phyloP scores from a whole-genome alignment of 257 asterid genomes.

The Nicotiana tomentosiformis region DNA sequence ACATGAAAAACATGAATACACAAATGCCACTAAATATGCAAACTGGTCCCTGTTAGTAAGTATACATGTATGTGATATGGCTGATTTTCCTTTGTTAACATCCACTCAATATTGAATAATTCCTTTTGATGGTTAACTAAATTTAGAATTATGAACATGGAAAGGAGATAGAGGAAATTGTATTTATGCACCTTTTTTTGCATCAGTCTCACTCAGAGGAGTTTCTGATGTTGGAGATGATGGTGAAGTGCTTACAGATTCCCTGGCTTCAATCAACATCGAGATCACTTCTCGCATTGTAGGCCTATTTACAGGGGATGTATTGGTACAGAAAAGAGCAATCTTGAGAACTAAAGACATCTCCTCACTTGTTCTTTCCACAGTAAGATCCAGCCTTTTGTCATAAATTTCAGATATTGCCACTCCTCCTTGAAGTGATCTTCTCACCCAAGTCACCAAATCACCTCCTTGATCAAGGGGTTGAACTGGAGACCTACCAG shows the following conservation, averaged over 20 bases:
- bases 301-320: constrained; percentile 77
- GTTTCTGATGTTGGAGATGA: constrained; percentile 72
- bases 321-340: constrained; percentile 73
- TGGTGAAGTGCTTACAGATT: constrained; percentile 27
- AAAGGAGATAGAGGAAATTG: not conserved
- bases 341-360: constrained; percentile 76
- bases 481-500: constrained; percentile 82
- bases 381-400: constrained; percentile 50
- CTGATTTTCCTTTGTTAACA: not conserved
- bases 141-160: not conserved
- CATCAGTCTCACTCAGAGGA: constrained; percentile 43
- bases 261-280: constrained; percentile 66
- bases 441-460: constrained; percentile 65
- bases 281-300: constrained; percentile 75
- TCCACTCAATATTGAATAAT: not conserved
- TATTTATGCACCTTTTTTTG: constrained; percentile 22
- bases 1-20: not conserved
- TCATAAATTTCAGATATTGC: constrained; percentile 45
- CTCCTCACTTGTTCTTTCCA: constrained; percentile 48
- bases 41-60: not conserved
- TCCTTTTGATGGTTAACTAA: not conserved
- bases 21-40: not conserved
- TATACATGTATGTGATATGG: not conserved
- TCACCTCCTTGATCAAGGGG: constrained; percentile 86
- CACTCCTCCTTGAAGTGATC: constrained; percentile 36